phyloP scores from a whole-genome alignment of 257 asterid species.

The Lantana camara region DNA sequence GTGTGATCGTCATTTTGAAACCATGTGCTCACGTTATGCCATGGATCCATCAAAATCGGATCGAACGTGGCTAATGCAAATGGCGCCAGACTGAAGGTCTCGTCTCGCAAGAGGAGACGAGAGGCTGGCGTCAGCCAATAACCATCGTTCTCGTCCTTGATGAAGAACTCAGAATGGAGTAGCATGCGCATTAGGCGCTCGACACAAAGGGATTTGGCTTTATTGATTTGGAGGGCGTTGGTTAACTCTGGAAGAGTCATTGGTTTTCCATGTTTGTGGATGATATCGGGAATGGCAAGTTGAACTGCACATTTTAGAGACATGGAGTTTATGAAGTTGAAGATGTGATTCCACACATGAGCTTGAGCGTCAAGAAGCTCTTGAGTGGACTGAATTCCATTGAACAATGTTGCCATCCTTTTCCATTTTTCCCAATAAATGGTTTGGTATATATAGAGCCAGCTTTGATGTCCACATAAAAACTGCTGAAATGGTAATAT shows the following conservation, averaged over 20 bases:
- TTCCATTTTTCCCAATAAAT: too few species aligned
- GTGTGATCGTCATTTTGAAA: background rate
- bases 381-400: background rate
- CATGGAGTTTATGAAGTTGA: conserved; percentile 14
- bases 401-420: too few species aligned
- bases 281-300: too few species aligned
- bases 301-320: conserved; percentile 5
- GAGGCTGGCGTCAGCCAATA: conserved; percentile 10
- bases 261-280: background rate
- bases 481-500: too few species aligned
- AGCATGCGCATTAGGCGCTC: background rate
- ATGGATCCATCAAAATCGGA: background rate
- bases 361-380: conserved; percentile 17
- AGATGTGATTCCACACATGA: conserved; percentile 12
- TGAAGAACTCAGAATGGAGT: conserved; percentile 1
- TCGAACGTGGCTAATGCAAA: background rate
- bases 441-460: too few species aligned
- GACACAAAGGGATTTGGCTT: background rate
- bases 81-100: background rate
- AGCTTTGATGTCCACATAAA: too few species aligned
- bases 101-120: background rate
- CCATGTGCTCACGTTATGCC: background rate
- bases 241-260: background rate
- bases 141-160: background rate
- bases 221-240: background rate